These are phyloP conservation scores for Xylaria castorea DNA, from an alignment of 495 filamentous ascomycete genomes.

Conservation along the genomic window DNA sequence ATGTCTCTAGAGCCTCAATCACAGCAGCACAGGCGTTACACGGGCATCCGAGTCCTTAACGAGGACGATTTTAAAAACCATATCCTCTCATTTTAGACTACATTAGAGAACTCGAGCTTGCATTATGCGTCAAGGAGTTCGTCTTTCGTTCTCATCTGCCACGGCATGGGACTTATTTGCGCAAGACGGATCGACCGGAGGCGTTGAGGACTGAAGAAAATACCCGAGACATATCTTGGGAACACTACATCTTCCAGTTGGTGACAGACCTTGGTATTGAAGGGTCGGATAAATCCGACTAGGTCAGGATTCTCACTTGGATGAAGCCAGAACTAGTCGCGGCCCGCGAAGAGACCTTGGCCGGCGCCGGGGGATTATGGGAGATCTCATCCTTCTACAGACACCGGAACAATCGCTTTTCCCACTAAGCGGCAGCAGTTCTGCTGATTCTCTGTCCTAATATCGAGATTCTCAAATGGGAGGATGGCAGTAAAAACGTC, in stretches of 20 bases:
- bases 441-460: constrained; percentile 8
- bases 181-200: background rate
- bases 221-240: background rate
- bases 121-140: constrained; percentile 1
- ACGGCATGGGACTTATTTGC: background rate
- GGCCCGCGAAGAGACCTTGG: background rate
- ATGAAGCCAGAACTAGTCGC: constrained; percentile 8
- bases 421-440: background rate
- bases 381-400: background rate
- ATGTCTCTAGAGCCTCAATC: background rate
- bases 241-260: background rate
- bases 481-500: background rate
- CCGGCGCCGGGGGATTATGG: background rate
- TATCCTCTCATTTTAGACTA: constrained; percentile 13
- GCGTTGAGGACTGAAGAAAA: background rate
- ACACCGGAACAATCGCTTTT: background rate
- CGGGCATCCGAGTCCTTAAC: background rate
- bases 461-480: background rate
- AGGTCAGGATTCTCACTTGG: background rate
- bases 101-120: background rate
- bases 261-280: background rate
- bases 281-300: background rate
- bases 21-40: background rate
- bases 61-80: background rate
- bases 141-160: constrained; percentile 5